Evolutionary conservation across 225 moss, liverwort and hornwort genomes (phyloP), one percentile per base, ranked within the genome.

Genomic region (Sphagnum tenellum): DNA sequence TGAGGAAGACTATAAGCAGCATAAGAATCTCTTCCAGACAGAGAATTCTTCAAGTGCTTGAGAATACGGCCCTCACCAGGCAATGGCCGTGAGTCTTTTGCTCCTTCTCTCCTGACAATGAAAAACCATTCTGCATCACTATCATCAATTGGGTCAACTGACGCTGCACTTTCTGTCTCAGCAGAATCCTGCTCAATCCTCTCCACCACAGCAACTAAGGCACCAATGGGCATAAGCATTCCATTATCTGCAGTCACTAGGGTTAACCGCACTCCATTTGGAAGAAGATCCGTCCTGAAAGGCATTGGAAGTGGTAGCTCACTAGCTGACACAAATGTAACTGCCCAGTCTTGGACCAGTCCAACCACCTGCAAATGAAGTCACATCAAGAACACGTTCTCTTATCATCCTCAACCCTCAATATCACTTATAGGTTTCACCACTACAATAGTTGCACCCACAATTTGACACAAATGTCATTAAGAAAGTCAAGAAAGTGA

Each of bases 231-330:
- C 4, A 78, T 73, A 7, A 93, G 11, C 12, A 68, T 65, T 61
- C 93, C 96, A 61, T 89, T 85, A 66, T 71, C 72, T 2, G 90
- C 72, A 49, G 90, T 90, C 47, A 98, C 71, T 7, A 98, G 82
- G 55, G 79, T 89, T 5, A 98, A 87, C 58, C 83, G 78, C 3
- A 93, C 83, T 44, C 96, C 96, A 60, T 90, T 93, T 5, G 87
- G 68, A 56, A 89, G 76, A 3, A 71, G 48, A 45, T 98, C 96
- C 44, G 93, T 67, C 47, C 90, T 81, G 54, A 98, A 93, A 12
- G 96, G 96, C 90, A 93, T 90, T 11, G 96, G 96, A 13, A 98
- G 77, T 3, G 96, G 96, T 44, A 98, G 68, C 70, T 98, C 96
- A 69, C 96, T 98, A 2, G 92, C 90, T 4, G 96, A 98, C 48